Evolutionary conservation across 257 asterid species (phyloP), one percentile per base, ranked within the genome.

Genomic region (Nicotiana knightiana): DNA sequence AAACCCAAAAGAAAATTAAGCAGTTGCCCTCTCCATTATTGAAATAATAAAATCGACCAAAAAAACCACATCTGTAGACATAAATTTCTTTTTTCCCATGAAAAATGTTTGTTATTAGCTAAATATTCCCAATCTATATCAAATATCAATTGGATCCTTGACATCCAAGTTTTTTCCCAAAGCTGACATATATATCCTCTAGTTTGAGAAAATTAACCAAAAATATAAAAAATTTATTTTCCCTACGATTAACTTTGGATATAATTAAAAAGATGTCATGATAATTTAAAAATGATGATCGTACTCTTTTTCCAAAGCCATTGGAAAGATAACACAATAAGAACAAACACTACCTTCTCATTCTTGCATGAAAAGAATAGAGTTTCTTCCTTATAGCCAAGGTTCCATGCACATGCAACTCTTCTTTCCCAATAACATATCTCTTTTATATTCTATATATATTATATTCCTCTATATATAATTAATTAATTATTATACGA

Each of bases 331-430:
- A 55, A 24, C 24, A 85, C 65, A 77, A 77, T 87, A 83, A 89
- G 66, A 88, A 87, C 94, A 91, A 90, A 86, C 85, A 85, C 93
- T 88, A 86, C 3, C 88, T 85, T 89, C 88, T 77, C 75, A 86
- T 84, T 76, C 82, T 80, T 90, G 90, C 93, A 90, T 92, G 83
- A 86, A 89, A 92, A 90, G 88, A 78, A 85, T 92, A 85, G 88
- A 85, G 76, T 70, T 82, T 79, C 17, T 82, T 84, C 32, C 84
- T 80, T 57, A 28, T 28, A 43, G 67, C 85, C 76, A 65, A 17
- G 80, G 76, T 84, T 85, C 87, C 92, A 88, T 86, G 89, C 92
- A 92, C 93, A 89, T 92, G 96, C 90, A 83, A 83, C 85, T 77
- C 82, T 54, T 79, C 80, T 24, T 32, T 4, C 26, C 63, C 65